These are phyloP conservation scores for Teratosphaeriaceae sp. DNA, from an alignment of 2,329 filamentous ascomycete species.

Conservation along the genomic window DNA sequence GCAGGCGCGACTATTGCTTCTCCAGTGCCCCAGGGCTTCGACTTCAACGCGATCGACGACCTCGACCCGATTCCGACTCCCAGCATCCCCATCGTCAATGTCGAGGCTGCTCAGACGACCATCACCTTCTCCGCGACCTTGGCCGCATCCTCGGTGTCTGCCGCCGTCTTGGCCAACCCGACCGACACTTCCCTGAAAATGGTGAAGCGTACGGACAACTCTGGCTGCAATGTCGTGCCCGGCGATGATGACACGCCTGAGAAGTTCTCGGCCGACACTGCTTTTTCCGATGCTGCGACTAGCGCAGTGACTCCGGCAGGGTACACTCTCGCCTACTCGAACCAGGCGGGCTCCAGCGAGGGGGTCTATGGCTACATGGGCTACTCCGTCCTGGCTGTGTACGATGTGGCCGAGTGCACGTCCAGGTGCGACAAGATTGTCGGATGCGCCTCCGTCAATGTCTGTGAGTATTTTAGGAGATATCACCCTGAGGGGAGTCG, in stretches of 20 bases:
- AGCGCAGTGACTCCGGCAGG: constrained; percentile 11
- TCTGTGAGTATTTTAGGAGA: constrained; percentile 10
- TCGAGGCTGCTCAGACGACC: constrained; percentile 12
- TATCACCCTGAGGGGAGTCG: neutral
- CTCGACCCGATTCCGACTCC: constrained; percentile 10
- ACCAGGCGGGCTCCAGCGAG: constrained; percentile 12
- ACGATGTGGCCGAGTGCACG: constrained; percentile 24
- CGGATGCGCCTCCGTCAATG: constrained; percentile 19
- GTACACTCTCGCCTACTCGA: constrained; percentile 14
- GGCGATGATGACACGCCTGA: constrained; percentile 12
- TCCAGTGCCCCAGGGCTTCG: constrained; percentile 18
- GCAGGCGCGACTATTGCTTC: constrained; percentile 15
- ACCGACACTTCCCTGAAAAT: constrained; percentile 14
- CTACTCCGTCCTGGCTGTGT: constrained; percentile 18
- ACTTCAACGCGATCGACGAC: constrained; percentile 15
- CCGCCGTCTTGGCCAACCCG: constrained; percentile 16
- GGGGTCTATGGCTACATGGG: constrained; percentile 22
- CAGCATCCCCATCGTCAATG: constrained; percentile 14
- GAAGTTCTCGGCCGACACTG: constrained; percentile 12
- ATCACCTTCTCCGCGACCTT: constrained; percentile 9
- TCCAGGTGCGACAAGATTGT: constrained; percentile 14
- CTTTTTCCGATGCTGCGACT: constrained; percentile 12
- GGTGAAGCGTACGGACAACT: constrained; percentile 8
- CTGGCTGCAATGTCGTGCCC: constrained; percentile 7
- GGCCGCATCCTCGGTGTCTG: constrained; percentile 13